Evolutionary conservation across 2,329 filamentous ascomycete species (phyloP).

Genomic region (Cercospora beticola): DNA sequence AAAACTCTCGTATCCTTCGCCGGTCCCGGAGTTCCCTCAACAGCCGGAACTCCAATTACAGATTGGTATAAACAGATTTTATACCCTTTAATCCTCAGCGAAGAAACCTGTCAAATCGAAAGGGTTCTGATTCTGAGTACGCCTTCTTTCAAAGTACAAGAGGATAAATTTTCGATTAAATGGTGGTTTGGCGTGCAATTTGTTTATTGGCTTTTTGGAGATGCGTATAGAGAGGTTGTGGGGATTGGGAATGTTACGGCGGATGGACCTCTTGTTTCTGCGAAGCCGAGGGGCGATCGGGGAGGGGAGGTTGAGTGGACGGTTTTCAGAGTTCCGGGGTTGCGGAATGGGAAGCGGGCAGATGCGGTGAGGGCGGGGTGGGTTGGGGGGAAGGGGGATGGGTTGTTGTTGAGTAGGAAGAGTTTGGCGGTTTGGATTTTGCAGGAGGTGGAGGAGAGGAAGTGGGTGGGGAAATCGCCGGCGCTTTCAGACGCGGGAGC

Average conservation of each 20-base stretch:
- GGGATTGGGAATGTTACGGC: constrained; percentile 22
- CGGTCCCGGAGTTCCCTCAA: constrained; percentile 19
- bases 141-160: constrained; percentile 16
- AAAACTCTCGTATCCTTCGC: constrained; percentile 25
- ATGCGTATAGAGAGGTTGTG: constrained; percentile 24
- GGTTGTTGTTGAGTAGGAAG: constrained; percentile 23
- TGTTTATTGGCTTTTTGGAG: constrained; percentile 16
- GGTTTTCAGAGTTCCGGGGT: constrained; percentile 24
- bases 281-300: background rate
- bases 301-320: constrained; percentile 23
- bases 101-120: constrained; percentile 10
- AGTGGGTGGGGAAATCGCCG: constrained; percentile 27
- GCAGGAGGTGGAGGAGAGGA: constrained; percentile 27
- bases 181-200: constrained; percentile 18
- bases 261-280: background rate
- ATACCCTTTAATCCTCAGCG: constrained; percentile 15
- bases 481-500: constrained; percentile 24
- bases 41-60: constrained; percentile 20
- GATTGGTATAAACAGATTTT: constrained; percentile 24
- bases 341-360: constrained; percentile 21
- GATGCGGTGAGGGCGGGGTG: constrained; percentile 21
- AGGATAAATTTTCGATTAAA: constrained; percentile 15
- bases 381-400: constrained; percentile 20
- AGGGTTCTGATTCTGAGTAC: constrained; percentile 21
- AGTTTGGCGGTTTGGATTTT: constrained; percentile 29